A percentile compares a stretch with the other conserved stretches of the same genome.
These are phyloP conservation scores for Apodospora peruviana DNA, from an alignment of 495 filamentous ascomycete species.

Conservation along the genomic window DNA sequence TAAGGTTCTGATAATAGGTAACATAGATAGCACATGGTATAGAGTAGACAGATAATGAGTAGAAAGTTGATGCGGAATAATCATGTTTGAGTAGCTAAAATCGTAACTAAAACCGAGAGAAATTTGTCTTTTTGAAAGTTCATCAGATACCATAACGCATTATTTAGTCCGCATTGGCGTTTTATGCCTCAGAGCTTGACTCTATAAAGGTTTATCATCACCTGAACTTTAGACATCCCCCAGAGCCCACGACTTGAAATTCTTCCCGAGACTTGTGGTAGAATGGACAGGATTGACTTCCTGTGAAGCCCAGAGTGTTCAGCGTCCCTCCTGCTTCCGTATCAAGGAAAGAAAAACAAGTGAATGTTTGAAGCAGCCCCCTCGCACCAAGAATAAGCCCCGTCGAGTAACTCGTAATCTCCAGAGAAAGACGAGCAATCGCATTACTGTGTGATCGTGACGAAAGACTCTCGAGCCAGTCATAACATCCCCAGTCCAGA, in stretches of 20 bases:
- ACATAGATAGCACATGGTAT: neutral
- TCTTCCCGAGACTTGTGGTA: conserved; percentile 26
- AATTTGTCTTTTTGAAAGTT: conserved; percentile 38
- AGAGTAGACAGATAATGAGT: no score
- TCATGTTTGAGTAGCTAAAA: neutral
- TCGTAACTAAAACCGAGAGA: neutral
- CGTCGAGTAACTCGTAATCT: conserved; percentile 88
- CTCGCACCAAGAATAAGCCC: conserved; percentile 99
- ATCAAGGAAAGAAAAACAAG: conserved; percentile 23
- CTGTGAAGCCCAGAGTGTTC: conserved; percentile 43
- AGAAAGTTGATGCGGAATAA: neutral
- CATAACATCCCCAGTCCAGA: conserved; percentile 34
- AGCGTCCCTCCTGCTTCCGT: conserved; percentile 24
- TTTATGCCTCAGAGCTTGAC: conserved; percentile 97
- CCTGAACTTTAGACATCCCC: conserved; percentile 57
- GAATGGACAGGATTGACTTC: conserved; percentile 28
- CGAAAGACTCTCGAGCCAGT: conserved; percentile 59
- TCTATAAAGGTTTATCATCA: conserved; percentile 98
- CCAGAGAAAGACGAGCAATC: conserved; percentile 69
- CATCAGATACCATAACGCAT: conserved; percentile 92
- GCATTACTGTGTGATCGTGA: conserved; percentile 96
- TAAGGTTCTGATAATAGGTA: neutral
- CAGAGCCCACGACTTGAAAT: conserved; percentile 2
- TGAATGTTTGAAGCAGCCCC: conserved; percentile 46
- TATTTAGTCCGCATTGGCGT: conserved; percentile 55